These are phyloP conservation scores for Kickxella alabastrina DNA, from an alignment of 192 early-diverging fungal species.

Conservation along the genomic window DNA sequence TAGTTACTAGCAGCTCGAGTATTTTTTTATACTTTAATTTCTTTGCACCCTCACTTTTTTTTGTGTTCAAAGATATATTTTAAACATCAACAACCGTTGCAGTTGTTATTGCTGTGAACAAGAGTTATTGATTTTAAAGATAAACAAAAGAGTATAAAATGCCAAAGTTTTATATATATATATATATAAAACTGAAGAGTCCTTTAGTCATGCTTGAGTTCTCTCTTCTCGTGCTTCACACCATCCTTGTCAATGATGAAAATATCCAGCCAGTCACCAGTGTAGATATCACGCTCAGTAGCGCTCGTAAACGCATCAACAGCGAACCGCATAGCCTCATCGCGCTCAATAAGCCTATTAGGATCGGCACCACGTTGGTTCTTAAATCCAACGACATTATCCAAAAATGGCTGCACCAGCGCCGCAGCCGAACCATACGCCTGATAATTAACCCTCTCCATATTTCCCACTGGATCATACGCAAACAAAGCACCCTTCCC, in stretches of 20 bases:
- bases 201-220: conserved; percentile 89
- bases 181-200: not conserved
- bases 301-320: conserved; percentile 96
- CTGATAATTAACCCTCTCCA: conserved; percentile 69
- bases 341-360: conserved; percentile 6
- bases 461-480: conserved; percentile 93
- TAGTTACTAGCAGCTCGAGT: too few species aligned
- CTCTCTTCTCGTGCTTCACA: conserved; percentile 66
- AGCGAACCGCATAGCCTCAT: conserved; percentile 66
- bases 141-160: not conserved
- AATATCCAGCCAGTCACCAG: conserved; percentile 93
- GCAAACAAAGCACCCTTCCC: conserved; percentile 87
- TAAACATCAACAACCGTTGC: too few species aligned
- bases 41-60: not conserved
- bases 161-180: too few species aligned
- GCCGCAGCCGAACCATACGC: conserved; percentile 82
- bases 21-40: not conserved
- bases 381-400: conserved; percentile 83
- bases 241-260: conserved; percentile 79
- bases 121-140: not conserved
- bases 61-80: conserved; percentile 4
- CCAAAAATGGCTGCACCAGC: conserved; percentile 95
- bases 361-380: conserved; percentile 55
- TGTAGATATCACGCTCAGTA: conserved; percentile 98
- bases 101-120: not conserved